A percentile compares a stretch with the other conserved stretches of the same genome.
Conservation (phyloP, 768 basidiomycete species). For the Lyophyllum atratum region DNA sequence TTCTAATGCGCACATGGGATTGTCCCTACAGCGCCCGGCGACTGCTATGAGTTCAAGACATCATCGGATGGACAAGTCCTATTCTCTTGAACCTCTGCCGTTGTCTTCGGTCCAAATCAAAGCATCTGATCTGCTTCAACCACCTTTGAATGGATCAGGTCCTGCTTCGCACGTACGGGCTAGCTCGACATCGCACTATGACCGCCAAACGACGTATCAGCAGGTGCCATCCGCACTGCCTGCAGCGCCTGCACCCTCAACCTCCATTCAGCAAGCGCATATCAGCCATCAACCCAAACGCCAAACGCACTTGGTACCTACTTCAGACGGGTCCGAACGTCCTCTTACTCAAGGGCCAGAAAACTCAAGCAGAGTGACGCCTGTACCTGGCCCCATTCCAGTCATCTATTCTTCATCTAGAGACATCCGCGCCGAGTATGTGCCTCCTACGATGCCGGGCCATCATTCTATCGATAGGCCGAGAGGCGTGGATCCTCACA, state of each 20-base stretch:
- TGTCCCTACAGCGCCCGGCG: slow-evolving; percentile 12
- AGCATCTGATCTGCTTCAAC: not conserved
- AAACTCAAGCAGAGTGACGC: not conserved
- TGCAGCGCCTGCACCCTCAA: not conserved
- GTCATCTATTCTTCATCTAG: not conserved
- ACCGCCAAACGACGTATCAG: not conserved
- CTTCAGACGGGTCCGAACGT: not conserved
- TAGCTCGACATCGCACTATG: not conserved
- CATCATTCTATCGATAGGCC: not conserved
- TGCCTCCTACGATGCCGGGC: not conserved
- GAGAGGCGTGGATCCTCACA: not conserved
- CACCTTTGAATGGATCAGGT: not conserved
- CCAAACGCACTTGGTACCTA: not conserved
- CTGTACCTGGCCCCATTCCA: not conserved
- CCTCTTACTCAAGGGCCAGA: not conserved
- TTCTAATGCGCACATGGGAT: not conserved
- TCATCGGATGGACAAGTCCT: slow-evolving; percentile 2
- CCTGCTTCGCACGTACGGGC: not conserved
- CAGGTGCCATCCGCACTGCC: not conserved
- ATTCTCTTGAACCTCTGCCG: not conserved
- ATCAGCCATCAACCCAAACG: not conserved
- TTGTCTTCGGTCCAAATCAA: not conserved
- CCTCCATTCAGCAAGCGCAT: not conserved
- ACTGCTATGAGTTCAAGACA: slow-evolving; percentile 14
- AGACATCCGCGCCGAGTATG: not conserved